Evolutionary conservation across 1,284 basidiomycete genomes (phyloP), one percentile per base, ranked within the genome.

Genomic region (Tremellales sp.): DNA sequence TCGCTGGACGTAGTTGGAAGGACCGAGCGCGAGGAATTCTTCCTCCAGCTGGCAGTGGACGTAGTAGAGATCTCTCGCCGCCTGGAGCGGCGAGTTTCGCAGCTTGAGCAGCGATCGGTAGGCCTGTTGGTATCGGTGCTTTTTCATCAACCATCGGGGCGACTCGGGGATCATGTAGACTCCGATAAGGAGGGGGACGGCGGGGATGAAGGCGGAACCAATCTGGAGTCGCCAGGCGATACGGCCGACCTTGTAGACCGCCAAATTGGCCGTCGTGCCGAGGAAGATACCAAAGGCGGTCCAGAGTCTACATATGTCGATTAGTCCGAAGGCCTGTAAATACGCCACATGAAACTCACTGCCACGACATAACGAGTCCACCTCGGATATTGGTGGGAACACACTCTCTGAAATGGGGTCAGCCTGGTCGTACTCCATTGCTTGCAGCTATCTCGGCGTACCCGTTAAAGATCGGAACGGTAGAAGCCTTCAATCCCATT

Each of bases 21-120:
- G 70, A 26, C 74, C 75, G 45, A 60, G 55, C 2, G 85, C 74
- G 46, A 79, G 74, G 19, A 75, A 69, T 71, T 89, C 87, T 18
- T 78, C 78, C 61, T 84, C 78, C 7, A 86, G 75, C 4, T 81
- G 72, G 22, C 81, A 77, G 60, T 87, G 81, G 35, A 87, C 85
- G 60, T 65, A 67, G 56, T 63, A 65, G 27, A 52, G 53, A 40
- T 89, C 81, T 27, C 84, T 76, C 7, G 85, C 85, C 7, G 87
- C 86, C 58, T 87, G 84, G 26, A 91, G 70, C 9, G 74, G 75
- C 50, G 77, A 78, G 65, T 79, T 75, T n/a, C 87, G 81, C 0
- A 90, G 77, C 16, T 52, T 48, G 61, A 74, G 69, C 18, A 90
- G 76, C 2, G 85, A 82, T 4, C 77, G 58, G 64, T 78, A 86